Evolutionary conservation across 2,329 filamentous ascomycete species (phyloP), one percentile per base, ranked within the genome.

Genomic region (Hirsutella rhossiliensis): DNA sequence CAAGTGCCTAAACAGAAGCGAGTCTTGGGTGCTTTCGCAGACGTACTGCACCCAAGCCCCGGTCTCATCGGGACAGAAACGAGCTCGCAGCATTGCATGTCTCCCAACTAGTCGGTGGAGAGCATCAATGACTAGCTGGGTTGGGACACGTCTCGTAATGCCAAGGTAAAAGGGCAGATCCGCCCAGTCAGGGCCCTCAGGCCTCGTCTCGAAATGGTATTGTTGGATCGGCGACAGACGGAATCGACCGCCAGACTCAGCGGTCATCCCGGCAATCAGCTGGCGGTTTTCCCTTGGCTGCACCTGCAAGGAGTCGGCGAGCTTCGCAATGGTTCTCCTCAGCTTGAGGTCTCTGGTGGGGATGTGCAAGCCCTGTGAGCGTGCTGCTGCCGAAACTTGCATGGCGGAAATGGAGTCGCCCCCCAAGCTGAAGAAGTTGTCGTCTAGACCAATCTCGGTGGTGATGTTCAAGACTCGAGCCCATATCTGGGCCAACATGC

Each of bases 351-450:
- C 36, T 19, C n/a, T 38, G n/a, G 19, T 23, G 18, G 36, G 17
- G 36, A 38, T 23, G 4, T 19, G 17, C 11, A 70, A 45, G 13
- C 56, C 58, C 6, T 48, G 47, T 1, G 49, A 54, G 43, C 62
- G 56, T 3, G 64, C 63, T 30, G 57, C 55, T 1, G 65, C 60
- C 1, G 67, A 64, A 3, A 70, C 54, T 43, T 59, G 63, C 67
- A 48, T 48, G 40, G 47, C 47, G 4, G 40, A 27, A 29, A 48
- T 46, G 5, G 47, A 48, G 31, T 48, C 47, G 11, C 47, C 47
- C 3, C 47, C 47, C 15, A 48, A n/a, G 3, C 40, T 39, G n/a
- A 48, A 27, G 29, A 46, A 44, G 40, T 40, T 45, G 11, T 46
- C 43, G 12, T 44, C 40, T 11, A 43, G 37, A 9, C 44, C 40